Evolutionary conservation across 2,329 filamentous ascomycete species (phyloP).

Genomic region (Paecilomyces formosus): DNA sequence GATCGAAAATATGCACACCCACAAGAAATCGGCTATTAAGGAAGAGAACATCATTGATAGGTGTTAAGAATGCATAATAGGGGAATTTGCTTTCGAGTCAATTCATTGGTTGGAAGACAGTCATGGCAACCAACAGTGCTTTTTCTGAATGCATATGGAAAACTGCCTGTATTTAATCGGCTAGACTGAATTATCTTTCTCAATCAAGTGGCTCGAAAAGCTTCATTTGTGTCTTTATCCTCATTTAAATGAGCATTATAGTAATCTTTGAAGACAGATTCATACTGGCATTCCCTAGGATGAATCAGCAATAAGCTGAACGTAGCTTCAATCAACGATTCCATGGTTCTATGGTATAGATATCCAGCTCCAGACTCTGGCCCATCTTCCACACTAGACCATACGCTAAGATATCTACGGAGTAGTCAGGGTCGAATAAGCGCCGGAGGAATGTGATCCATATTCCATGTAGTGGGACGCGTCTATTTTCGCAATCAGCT

Average conservation of each 20-base stretch:
- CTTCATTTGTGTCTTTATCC: neutral
- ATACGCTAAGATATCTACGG: neutral
- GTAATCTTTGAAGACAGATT: neutral
- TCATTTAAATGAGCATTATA: neutral
- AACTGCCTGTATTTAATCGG: neutral
- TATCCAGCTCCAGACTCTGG: neutral
- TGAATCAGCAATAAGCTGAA: no score
- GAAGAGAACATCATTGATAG: constrained; percentile 20
- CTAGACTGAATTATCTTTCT: neutral
- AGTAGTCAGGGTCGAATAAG: neutral
- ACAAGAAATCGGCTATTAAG: constrained; percentile 20
- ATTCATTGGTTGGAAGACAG: neutral
- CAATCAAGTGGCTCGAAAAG: neutral
- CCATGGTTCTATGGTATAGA: no score
- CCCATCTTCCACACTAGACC: neutral
- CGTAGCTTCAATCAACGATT: no score
- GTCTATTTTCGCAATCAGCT: neutral
- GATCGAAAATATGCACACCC: constrained; percentile 20
- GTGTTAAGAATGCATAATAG: neutral
- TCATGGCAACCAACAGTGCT: neutral
- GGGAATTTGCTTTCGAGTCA: neutral
- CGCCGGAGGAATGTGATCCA: neutral
- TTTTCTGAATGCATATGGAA: neutral
- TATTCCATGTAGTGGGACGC: neutral
- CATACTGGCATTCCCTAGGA: no score